phyloP scores from a whole-genome alignment of 176 grass and related monocot genomes.

The Thalia dealbata region DNA sequence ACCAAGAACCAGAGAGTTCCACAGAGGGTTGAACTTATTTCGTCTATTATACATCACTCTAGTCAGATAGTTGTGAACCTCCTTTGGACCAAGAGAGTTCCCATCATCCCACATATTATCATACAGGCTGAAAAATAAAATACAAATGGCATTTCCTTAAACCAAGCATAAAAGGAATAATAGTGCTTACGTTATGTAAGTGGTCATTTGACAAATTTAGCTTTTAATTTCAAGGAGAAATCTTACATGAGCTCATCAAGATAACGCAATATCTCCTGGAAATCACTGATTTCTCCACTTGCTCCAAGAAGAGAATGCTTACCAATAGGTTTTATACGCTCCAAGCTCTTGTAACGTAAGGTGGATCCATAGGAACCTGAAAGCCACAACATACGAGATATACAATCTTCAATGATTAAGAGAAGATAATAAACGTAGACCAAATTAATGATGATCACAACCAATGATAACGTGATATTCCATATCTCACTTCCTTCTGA shows the following conservation, averaged over 20 bases:
- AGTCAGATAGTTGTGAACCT: constrained; percentile 81
- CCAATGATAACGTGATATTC: too few relatives aligned
- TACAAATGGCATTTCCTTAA: not conserved
- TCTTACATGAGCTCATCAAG: constrained; percentile 92
- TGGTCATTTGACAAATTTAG: not conserved
- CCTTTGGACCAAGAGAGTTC: constrained; percentile 93
- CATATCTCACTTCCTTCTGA: too few relatives aligned
- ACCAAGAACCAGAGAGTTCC: constrained; percentile 89
- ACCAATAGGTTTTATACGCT: constrained; percentile 84
- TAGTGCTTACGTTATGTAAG: not conserved
- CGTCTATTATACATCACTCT: constrained; percentile 92
- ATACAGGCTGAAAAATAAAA: constrained; percentile 41
- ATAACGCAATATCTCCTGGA: constrained; percentile 94
- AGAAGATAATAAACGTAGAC: too few relatives aligned
- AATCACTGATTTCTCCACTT: constrained; percentile 93
- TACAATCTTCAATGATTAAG: not conserved
- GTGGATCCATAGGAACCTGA: constrained; percentile 96
- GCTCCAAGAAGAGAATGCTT: constrained; percentile 91
- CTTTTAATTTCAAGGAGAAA: not conserved
- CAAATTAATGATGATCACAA: too few relatives aligned
- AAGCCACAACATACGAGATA: constrained; percentile 7
- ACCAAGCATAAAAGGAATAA: not conserved
- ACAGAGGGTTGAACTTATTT: constrained; percentile 97
- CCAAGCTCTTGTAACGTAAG: constrained; percentile 91
- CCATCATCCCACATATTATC: constrained; percentile 99